Evolutionary conservation across 805 yeast genomes (phyloP).

Genomic region (Yarrowia sp.): DNA sequence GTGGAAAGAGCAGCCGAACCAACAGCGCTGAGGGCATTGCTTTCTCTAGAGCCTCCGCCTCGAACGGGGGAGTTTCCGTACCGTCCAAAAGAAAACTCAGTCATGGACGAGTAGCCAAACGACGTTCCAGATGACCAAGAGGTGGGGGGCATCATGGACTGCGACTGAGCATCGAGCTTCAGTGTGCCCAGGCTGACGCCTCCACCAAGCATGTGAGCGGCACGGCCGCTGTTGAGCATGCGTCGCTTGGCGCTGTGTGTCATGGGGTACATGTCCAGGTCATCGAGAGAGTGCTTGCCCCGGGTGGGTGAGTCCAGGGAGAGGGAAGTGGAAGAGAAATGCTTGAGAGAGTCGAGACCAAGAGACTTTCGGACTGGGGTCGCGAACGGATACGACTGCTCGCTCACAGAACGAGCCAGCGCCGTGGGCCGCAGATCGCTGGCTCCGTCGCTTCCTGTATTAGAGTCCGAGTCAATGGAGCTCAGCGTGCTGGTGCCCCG

Average conservation of each 20-base stretch:
- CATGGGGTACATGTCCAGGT: constrained; percentile 15
- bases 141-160: constrained; percentile 14
- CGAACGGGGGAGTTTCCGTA: constrained; percentile 17
- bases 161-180: constrained; percentile 1
- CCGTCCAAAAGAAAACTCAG: constrained; percentile 11
- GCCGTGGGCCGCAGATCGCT: constrained; percentile 15
- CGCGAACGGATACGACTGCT: constrained; percentile 23
- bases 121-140: constrained; percentile 13
- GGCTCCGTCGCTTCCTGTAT: constrained; percentile 1
- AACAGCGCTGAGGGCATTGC: constrained; percentile 2
- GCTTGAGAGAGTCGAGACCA: constrained; percentile 21
- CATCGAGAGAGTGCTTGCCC: constrained; percentile 18
- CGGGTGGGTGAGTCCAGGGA: constrained; percentile 16
- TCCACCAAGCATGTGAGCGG: constrained; percentile 15
- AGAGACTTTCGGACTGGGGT: constrained; percentile 11
- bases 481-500: not conserved
- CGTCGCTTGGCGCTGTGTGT: constrained; percentile 23
- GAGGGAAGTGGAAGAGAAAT: constrained; percentile 11
- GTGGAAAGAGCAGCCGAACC: constrained; percentile 10
- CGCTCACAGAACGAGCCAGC: constrained; percentile 15
- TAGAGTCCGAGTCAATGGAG: constrained; percentile 1
- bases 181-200: constrained; percentile 8
- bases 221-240: constrained; percentile 11
- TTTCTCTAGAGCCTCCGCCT: not conserved
- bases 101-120: constrained; percentile 24